phyloP scores from a whole-genome alignment of 345 rosid species.

The Crucihimalaya himalaica region DNA sequence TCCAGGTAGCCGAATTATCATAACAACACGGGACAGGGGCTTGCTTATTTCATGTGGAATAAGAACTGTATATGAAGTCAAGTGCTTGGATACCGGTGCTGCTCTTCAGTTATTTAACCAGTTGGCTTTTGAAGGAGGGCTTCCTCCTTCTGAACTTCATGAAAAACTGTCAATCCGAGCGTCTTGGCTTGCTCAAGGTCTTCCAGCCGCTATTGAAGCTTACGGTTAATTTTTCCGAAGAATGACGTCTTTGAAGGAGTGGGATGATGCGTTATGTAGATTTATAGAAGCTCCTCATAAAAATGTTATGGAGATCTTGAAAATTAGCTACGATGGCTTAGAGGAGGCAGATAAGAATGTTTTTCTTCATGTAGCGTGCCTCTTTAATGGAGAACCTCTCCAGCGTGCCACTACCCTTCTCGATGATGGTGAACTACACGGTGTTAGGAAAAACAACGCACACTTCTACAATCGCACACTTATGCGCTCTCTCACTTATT shows the following conservation, averaged over 20 bases:
- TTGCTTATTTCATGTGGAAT: background rate
- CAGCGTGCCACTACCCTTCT: background rate
- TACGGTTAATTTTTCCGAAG: conserved; percentile 13
- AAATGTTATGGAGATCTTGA: background rate
- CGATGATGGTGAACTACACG: conserved; percentile 3
- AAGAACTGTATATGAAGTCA: background rate
- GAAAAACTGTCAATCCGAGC: background rate
- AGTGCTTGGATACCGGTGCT: background rate
- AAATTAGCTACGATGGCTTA: conserved; percentile 8
- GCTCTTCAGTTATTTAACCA: conserved; percentile 17
- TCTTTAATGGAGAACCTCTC: conserved; percentile 13
- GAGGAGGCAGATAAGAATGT: background rate
- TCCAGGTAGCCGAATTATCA: conserved; percentile 16
- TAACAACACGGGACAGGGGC: conserved; percentile 25
- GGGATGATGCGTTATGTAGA: conserved; percentile 19
- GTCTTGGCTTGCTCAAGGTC: conserved; percentile 20
- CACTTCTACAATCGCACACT: too few species aligned
- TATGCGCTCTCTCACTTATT: too few species aligned
- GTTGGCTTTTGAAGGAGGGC: background rate
- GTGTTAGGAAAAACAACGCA: too few species aligned
- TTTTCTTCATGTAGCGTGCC: conserved; percentile 26
- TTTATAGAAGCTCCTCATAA: background rate
- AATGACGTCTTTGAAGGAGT: background rate
- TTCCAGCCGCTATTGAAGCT: conserved; percentile 38
- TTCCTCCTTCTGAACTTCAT: background rate